Evolutionary conservation across 2,329 filamentous ascomycete species (phyloP).

Genomic region (Tolypocladium cylindrosporum): DNA sequence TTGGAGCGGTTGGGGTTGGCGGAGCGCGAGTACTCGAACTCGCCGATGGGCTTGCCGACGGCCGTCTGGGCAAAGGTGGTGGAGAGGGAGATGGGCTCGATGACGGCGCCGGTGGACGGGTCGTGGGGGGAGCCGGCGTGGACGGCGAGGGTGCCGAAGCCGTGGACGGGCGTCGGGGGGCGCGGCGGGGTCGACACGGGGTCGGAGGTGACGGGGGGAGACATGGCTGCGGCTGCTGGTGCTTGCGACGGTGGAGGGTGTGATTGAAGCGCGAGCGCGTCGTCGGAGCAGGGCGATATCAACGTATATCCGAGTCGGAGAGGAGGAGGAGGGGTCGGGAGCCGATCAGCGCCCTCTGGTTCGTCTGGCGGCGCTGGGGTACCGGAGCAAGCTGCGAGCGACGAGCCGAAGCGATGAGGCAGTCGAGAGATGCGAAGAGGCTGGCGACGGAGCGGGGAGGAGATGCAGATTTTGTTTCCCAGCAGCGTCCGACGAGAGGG

Average conservation of each 20-base stretch:
- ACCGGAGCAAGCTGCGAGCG: not conserved
- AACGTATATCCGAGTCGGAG: not conserved
- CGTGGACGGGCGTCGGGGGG: constrained; percentile 60
- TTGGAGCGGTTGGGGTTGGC: constrained; percentile 92
- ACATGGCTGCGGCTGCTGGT: constrained; percentile 10
- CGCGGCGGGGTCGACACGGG: constrained; percentile 65
- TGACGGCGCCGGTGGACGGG: constrained; percentile 85
- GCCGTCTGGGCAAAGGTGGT: constrained; percentile 91
- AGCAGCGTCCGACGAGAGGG: not conserved
- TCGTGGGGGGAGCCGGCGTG: constrained; percentile 90
- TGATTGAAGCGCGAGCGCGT: not conserved
- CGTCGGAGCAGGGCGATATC: not conserved
- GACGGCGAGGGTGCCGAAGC: constrained; percentile 88
- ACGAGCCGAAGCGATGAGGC: not conserved
- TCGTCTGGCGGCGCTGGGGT: not conserved
- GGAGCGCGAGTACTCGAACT: constrained; percentile 88
- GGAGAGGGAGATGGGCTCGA: constrained; percentile 89
- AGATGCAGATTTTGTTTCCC: not conserved
- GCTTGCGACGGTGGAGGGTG: not conserved
- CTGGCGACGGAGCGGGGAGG: not conserved
- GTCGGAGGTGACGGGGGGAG: constrained; percentile 25
- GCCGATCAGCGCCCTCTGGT: not conserved
- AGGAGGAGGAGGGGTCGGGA: not conserved
- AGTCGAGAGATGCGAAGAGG: not conserved
- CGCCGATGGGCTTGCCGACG: constrained; percentile 78